These are phyloP conservation scores for Epipyxis sp. DNA, from an alignment of 108 stramenopile genomes.

Conservation along the genomic window DNA sequence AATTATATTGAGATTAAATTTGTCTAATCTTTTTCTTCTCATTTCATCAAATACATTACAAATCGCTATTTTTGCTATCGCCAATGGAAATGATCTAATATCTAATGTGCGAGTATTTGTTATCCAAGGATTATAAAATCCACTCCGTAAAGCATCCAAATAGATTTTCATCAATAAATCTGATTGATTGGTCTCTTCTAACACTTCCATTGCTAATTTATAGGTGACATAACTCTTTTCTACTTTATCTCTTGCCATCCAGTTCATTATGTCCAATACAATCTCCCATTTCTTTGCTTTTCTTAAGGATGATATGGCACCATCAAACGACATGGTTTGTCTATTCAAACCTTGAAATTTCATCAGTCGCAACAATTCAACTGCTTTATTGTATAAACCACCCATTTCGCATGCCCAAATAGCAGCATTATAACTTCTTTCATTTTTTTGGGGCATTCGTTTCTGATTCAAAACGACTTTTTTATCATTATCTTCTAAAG, in stretches of 20 bases:
- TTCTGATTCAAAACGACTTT: neutral
- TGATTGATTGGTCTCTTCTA: neutral
- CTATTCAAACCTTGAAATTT: neutral
- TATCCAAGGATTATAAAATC: neutral
- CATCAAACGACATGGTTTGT: neutral
- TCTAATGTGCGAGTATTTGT: neutral
- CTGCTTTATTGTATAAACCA: neutral
- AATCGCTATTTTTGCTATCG: neutral
- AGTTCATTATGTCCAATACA: neutral
- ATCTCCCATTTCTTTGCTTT: neutral
- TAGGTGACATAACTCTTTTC: neutral
- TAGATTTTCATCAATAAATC: neutral
- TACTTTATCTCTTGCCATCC: neutral
- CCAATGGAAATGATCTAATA: neutral
- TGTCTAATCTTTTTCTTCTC: neutral
- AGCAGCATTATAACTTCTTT: neutral
- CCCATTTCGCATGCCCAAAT: neutral
- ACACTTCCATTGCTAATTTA: neutral
- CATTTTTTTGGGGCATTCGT: neutral
- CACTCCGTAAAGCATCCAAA: neutral
- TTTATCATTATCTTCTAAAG: too few relatives aligned
- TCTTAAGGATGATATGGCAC: neutral
- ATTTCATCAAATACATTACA: neutral
- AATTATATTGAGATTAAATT: neutral
- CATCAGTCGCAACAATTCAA: neutral